These are phyloP conservation scores for Heracleum sosnowskyi DNA, from an alignment of 129 eudicot species.

Conservation along the genomic window DNA sequence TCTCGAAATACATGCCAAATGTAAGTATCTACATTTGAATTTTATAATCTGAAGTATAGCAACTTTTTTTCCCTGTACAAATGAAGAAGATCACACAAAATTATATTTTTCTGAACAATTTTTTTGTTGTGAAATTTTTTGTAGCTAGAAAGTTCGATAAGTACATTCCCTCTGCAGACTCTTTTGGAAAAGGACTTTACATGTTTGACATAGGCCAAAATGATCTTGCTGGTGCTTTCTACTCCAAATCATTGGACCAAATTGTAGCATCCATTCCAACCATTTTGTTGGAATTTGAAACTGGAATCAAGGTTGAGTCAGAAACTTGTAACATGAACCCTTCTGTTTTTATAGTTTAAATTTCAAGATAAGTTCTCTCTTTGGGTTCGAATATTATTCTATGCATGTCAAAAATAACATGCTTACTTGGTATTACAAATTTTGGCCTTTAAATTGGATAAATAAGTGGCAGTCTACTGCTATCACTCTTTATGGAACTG, in stretches of 20 bases:
- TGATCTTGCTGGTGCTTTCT: slow-evolving; percentile 75
- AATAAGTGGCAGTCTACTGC: neutral
- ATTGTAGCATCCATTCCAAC: slow-evolving; percentile 76
- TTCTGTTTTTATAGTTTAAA: neutral
- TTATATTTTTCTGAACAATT: neutral
- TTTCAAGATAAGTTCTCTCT: neutral
- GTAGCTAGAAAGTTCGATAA: slow-evolving; percentile 56
- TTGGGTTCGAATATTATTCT: neutral
- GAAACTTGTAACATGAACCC: neutral
- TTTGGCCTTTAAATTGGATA: neutral
- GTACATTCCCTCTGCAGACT: slow-evolving; percentile 64
- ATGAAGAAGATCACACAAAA: neutral
- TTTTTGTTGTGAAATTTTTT: neutral
- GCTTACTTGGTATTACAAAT: neutral
- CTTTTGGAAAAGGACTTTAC: slow-evolving; percentile 65
- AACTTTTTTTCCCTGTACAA: neutral
- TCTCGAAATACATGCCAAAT: slow-evolving; percentile 41
- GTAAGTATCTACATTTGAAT: slow-evolving; percentile 20
- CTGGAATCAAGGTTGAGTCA: slow-evolving; percentile 59
- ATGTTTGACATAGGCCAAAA: slow-evolving; percentile 95
- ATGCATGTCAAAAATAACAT: neutral
- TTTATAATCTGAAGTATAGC: neutral
- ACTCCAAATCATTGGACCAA: slow-evolving; percentile 74
- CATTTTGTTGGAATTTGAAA: slow-evolving; percentile 59
- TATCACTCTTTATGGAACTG: neutral